Conservation (phyloP, 345 rosid species). For the Gossypium longicalyx region DNA sequence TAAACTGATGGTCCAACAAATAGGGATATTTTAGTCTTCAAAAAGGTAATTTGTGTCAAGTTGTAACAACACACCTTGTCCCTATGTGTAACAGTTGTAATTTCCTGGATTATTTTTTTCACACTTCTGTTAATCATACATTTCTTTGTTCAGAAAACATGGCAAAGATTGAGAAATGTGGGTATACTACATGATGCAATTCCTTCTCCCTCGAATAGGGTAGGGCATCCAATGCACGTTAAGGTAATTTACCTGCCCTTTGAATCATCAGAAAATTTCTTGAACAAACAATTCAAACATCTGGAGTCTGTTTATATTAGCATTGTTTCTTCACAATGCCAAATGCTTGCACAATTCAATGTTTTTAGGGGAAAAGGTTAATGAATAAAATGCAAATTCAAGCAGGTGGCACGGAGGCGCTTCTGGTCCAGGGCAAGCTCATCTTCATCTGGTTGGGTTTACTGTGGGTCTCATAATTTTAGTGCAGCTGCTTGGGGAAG, state of each 20-base stretch:
- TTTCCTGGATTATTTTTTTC: background rate
- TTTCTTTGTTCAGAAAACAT: conserved; percentile 60
- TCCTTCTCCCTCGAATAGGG: conserved; percentile 64
- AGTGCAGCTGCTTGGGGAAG: conserved; percentile 97
- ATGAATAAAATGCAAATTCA: conserved; percentile 14
- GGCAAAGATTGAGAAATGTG: conserved; percentile 61
- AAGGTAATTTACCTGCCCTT: conserved; percentile 43
- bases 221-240: conserved; percentile 75
- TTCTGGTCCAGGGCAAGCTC: conserved; percentile 45
- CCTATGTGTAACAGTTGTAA: background rate
- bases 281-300: background rate
- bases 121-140: background rate
- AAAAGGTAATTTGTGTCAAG: background rate
- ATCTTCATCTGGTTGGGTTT: conserved; percentile 81
- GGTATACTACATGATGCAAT: conserved; percentile 70
- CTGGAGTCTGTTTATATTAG: background rate
- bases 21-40: conserved; percentile 5
- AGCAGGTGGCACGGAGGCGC: conserved; percentile 72
- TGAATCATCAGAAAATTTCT: conserved; percentile 2
- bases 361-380: background rate
- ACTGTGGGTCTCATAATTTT: conserved; percentile 88
- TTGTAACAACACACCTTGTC: background rate
- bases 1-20: background rate
- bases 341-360: background rate
- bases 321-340: background rate